Percentiles rank a stretch among this genome's conserved stretches.
phyloP scores from a whole-genome alignment of 2,329 filamentous ascomycete species.

The Exophiala phaeomuriformis region DNA sequence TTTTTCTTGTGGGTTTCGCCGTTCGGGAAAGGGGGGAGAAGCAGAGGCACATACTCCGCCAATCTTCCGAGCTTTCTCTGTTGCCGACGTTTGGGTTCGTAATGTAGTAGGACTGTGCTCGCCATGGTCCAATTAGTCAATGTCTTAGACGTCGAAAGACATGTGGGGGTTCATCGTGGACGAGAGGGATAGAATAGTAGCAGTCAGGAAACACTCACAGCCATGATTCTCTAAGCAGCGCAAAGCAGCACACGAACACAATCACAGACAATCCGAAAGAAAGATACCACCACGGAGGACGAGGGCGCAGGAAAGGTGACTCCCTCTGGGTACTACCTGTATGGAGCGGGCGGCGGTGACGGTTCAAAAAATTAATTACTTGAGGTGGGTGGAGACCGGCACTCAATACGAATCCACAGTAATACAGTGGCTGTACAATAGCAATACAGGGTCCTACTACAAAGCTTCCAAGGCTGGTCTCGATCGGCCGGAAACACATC shows the following conservation, averaged over 20 bases:
- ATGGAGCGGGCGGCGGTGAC: no score
- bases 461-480: no score
- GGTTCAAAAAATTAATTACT: no score
- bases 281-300: neutral
- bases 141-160: neutral
- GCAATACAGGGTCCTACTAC: no score
- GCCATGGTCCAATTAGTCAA: neutral
- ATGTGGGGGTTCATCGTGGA: neutral
- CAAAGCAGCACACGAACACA: neutral
- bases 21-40: neutral
- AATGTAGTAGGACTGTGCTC: conserved; percentile 57
- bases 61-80: conserved; percentile 66
- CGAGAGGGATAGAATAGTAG: neutral
- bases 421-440: no score
- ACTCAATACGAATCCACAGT: no score
- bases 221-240: conserved; percentile 1
- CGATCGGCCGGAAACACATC: no score
- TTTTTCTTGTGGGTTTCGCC: no score
- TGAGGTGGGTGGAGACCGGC: no score
- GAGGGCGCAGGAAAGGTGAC: neutral
- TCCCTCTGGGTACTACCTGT: no score
- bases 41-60: conserved; percentile 60
- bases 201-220: conserved; percentile 5
- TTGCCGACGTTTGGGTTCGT: conserved; percentile 74
- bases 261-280: neutral